Percentiles rank a stretch among this genome's conserved stretches.
Conservation (phyloP, 805 yeast species). For the Soucietia sequanensis region DNA sequence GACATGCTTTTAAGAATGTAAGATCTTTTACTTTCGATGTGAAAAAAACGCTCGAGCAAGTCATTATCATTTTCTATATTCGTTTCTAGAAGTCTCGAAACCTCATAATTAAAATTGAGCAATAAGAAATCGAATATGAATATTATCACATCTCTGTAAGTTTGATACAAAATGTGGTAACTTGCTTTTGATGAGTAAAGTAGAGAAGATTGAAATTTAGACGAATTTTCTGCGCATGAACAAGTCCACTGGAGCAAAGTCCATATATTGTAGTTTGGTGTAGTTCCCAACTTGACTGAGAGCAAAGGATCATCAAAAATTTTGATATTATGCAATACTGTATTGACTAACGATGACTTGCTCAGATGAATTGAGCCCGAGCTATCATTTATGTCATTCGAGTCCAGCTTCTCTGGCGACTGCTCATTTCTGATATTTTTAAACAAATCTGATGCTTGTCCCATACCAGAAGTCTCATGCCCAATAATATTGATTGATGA, state of each 20-base stretch:
- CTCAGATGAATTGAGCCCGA: too few relatives aligned
- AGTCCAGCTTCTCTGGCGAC: not conserved
- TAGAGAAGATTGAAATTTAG: constrained; percentile 15
- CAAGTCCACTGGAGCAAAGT: constrained; percentile 33
- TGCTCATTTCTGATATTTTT: not conserved
- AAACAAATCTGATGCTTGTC: constrained; percentile 1
- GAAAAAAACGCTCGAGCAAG: not conserved
- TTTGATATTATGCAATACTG: constrained; percentile 8
- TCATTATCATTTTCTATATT: not conserved
- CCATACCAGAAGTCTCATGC: not conserved
- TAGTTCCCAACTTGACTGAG: constrained; percentile 16
- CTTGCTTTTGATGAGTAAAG: constrained; percentile 16
- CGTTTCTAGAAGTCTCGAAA: not conserved
- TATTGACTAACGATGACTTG: not conserved
- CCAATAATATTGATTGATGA: constrained; percentile 1
- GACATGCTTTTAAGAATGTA: not conserved
- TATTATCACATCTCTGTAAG: constrained; percentile 12
- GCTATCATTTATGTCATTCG: not conserved
- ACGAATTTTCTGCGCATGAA: constrained; percentile 30
- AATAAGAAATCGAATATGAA: constrained; percentile 20
- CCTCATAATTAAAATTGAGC: constrained; percentile 11
- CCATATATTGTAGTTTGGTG: constrained; percentile 26
- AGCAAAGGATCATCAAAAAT: constrained; percentile 34
- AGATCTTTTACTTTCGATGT: not conserved
- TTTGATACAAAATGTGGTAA: constrained; percentile 22